Evolutionary conservation across 2,329 filamentous ascomycete species (phyloP), one percentile per base, ranked within the genome.

Genomic region (Botryotinia narcissicola): DNA sequence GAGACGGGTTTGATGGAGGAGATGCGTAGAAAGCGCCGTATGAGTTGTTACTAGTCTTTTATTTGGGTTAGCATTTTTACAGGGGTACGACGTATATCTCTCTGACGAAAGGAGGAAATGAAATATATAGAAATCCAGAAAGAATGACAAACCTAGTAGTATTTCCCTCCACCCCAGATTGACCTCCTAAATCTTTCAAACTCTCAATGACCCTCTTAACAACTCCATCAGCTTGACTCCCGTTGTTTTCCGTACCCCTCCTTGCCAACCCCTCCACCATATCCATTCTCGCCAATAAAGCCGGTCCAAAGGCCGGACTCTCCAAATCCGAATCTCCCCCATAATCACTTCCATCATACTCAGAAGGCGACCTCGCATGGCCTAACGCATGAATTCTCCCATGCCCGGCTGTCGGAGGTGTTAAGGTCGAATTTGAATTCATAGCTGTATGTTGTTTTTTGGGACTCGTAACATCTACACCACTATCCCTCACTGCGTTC

Each of bases 341-440:
- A 80, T 92, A 93, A 80, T 93, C 91, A 77, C 90, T 92, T 12
- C 91, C 91, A 79, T 93, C 91, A 79, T 93, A 93, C 59, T 88
- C 85, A 82, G 87, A 90, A 67, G 82, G 84, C 75, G 82, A 83
- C 74, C 87, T 85, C 74, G 86, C 85, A 77, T 90, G 88, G 3
- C 78, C 76, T 74, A 87, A 85, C 73, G 86, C 85, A 76, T 90
- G 88, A 4, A 76, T 74, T 71, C 75, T 78, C 8, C 68, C 76
- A 48, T 70, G 54, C 25, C 70, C 66, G 14, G 51, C 69, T 22
- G 61, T 63, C 9, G 78, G 77, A 8, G 78, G 77, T 29, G 75
- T 77, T 37, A 80, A 64, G 72, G 51, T 10, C 54, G 69, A 57
- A 68, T 80, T 80, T 25, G 71, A 44, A 51, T 75, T 70, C 32